Evolutionary conservation across 2,329 filamentous ascomycete species (phyloP).

Genomic region (Cladosporium sp.): DNA sequence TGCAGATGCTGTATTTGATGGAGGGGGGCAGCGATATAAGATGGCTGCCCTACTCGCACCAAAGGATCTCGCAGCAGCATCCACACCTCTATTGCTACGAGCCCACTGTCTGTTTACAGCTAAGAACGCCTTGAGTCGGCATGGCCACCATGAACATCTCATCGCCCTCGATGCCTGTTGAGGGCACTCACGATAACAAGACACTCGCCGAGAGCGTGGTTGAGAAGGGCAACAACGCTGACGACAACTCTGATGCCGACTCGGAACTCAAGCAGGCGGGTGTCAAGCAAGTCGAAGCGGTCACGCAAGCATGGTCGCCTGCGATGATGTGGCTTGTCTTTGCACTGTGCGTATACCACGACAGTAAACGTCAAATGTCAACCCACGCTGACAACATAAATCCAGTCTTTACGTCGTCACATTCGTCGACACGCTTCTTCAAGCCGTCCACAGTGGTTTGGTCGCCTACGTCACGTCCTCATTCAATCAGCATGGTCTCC

Average conservation of each 20-base stretch:
- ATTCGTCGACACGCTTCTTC: slow-evolving; percentile 46
- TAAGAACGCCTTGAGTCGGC: too few species aligned
- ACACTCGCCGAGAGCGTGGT: neutral
- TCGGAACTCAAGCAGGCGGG: slow-evolving; percentile 21
- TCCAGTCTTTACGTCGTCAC: slow-evolving; percentile 44
- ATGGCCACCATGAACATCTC: neutral
- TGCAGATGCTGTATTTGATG: too few species aligned
- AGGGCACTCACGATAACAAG: neutral
- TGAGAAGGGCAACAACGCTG: neutral
- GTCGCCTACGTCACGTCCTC: slow-evolving; percentile 38
- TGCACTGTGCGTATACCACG: slow-evolving; percentile 28
- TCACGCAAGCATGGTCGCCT: slow-evolving; percentile 37
- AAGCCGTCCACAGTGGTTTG: slow-evolving; percentile 37
- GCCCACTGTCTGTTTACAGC: too few species aligned
- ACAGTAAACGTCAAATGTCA: neutral
- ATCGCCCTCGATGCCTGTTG: neutral
- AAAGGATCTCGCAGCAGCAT: too few species aligned
- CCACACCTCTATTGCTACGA: too few species aligned
- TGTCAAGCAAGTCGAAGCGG: slow-evolving; percentile 37
- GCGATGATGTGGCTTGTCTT: slow-evolving; percentile 34
- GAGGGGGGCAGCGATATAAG: too few species aligned
- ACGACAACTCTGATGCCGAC: neutral
- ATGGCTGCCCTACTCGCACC: too few species aligned
- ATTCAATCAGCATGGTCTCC: slow-evolving; percentile 32
- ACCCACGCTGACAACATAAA: too few species aligned